Evolutionary conservation across 164 flowering plant genomes (phyloP), one percentile per base, ranked within the genome.

Genomic region (Kalanchoe fedtschenkoi): DNA sequence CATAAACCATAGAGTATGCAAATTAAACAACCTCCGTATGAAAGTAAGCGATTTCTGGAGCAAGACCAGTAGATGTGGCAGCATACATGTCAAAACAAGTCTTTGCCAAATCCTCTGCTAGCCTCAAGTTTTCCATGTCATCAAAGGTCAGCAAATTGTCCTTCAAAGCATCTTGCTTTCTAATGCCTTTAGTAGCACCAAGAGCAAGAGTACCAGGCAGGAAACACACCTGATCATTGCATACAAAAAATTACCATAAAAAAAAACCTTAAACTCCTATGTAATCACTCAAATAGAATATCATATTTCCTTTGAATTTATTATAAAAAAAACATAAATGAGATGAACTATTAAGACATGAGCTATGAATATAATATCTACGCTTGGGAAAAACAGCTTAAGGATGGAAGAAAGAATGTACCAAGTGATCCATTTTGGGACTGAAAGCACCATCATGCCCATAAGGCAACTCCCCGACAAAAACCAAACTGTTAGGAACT

Each of bases 341-440:
- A 26, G 21, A 19, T n/a, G 6, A 19, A 44, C 2, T 24, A 24
- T 6, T 51, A 26, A 51, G 56, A 15, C 24, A 11, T 13, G 5
- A 15, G 13, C 4, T 13, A 26, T 32, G 1, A 0, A 26, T 16
- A 26, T 1, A 10, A 26, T 51, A 51, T 2, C 30, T 51, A 24
- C 32, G n/a, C n/a, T n/a, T n/a, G n/a, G n/a, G n/a, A n/a, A n/a
- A n/a, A n/a, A n/a, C n/a, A n/a, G n/a, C n/a, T 19, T 19, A 51
- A 58, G 33, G 61, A 13, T 17, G 61, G 15, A 24, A 24, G 13
- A 2, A 19, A 28, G 11, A 60, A 65, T 87, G 54, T 83, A 92
- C 99, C 95, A 88, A 77, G 77, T 95, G 99, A 74, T 95, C 97
- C 99, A 95, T 91, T 74, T 93, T 95, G 5, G 99, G 89, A 75